Conservation (phyloP, 2,329 filamentous ascomycete genomes). For the Penicillium sp. region DNA sequence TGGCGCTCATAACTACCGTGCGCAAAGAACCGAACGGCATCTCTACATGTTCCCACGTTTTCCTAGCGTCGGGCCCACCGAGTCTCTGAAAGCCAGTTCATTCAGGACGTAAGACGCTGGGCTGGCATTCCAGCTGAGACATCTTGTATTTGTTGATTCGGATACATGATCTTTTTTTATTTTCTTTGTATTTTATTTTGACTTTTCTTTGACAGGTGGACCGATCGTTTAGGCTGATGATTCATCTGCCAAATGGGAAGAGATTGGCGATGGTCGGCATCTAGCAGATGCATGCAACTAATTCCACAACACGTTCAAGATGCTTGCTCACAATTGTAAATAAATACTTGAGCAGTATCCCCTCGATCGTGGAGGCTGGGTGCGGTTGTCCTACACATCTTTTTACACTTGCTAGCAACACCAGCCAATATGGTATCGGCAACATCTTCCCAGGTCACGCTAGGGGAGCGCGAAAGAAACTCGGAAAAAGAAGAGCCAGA, state of each 20-base stretch:
- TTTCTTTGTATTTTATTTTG: no score
- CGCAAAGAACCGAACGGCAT: background rate
- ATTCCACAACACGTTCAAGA: background rate
- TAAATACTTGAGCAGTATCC: background rate
- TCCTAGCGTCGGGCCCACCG: background rate
- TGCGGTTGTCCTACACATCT: background rate
- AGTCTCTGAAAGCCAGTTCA: background rate
- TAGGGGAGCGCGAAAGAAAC: background rate
- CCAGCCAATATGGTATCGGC: background rate
- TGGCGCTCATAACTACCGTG: background rate
- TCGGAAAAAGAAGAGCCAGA: background rate
- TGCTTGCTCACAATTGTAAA: background rate
- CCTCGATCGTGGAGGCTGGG: background rate
- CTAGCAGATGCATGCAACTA: background rate
- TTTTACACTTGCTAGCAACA: background rate
- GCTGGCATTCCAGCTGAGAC: background rate
- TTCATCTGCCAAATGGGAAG: background rate
- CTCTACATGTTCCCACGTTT: background rate
- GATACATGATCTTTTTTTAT: background rate
- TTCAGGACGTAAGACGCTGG: background rate
- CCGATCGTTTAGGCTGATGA: background rate
- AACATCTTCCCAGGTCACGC: background rate
- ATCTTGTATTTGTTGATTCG: background rate
- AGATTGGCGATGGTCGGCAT: background rate
- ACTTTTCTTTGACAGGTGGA: background rate